These are phyloP conservation scores for Leishmania guyanensis DNA, from an alignment of 208 protist species.

Conservation along the genomic window DNA sequence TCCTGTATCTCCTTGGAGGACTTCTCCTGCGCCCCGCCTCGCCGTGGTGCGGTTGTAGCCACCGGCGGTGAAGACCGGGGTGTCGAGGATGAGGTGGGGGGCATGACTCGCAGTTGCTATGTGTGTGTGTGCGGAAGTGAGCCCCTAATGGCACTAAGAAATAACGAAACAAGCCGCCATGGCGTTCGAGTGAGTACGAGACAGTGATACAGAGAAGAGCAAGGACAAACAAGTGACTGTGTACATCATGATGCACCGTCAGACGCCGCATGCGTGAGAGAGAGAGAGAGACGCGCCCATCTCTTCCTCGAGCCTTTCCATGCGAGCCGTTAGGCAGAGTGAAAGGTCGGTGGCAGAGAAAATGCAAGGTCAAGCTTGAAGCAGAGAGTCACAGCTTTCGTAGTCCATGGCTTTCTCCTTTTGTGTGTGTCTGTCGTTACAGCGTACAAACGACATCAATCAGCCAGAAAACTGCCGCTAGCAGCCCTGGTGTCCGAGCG, in stretches of 20 bases:
- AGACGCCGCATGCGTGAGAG: not conserved
- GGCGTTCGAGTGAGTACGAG: not conserved
- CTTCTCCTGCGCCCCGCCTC: constrained; percentile 10
- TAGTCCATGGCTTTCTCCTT: not conserved
- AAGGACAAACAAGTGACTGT: not conserved
- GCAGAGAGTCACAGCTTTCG: not conserved
- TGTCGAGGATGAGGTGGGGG: not conserved
- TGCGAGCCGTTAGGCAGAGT: not conserved
- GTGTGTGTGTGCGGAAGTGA: not conserved
- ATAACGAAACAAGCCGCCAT: not conserved
- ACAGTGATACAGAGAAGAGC: not conserved
- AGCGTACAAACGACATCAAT: not conserved
- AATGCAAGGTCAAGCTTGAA: not conserved
- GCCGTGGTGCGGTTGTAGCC: constrained; percentile 8
- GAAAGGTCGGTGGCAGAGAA: not conserved
- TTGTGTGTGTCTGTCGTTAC: not conserved
- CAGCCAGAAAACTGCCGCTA: not conserved
- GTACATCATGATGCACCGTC: not conserved
- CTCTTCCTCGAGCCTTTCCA: not conserved
- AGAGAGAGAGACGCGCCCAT: too few species aligned
- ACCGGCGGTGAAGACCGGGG: not conserved
- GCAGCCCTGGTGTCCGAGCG: not conserved
- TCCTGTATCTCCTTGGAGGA: constrained; percentile 66
- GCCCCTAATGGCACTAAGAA: not conserved
- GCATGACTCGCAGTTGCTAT: not conserved